Percentiles rank a stretch among this genome's conserved stretches.
These are phyloP conservation scores for Xerocomus amazonicus DNA, from an alignment of 1,284 basidiomycete genomes.

Conservation along the genomic window DNA sequence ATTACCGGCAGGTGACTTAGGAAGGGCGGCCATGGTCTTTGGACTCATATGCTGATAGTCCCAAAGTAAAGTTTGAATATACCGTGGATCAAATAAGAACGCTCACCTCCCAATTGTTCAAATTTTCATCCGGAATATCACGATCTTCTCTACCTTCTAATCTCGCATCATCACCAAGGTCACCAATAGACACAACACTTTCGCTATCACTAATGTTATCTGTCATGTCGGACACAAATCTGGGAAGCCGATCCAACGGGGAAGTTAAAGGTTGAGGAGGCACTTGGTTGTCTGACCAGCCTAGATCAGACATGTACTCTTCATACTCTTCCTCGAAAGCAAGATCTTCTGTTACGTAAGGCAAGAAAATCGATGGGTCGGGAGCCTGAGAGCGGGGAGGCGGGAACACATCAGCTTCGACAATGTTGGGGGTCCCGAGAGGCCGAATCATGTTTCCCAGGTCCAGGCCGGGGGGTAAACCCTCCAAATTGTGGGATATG, in stretches of 20 bases:
- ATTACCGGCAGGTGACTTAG: conserved; percentile 79
- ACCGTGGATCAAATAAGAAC: not conserved
- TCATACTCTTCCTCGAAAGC: conserved; percentile 87
- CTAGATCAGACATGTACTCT: conserved; percentile 79
- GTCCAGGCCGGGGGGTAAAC: conserved; percentile 71
- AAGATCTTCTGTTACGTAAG: conserved; percentile 81
- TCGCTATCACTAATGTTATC: conserved; percentile 87
- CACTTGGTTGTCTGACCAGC: conserved; percentile 59
- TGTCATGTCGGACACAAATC: conserved; percentile 66
- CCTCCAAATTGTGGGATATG: conserved; percentile 75
- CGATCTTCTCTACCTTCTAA: conserved; percentile 62
- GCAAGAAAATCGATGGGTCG: conserved; percentile 79
- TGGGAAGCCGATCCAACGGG: conserved; percentile 75
- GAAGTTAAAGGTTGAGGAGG: conserved; percentile 47
- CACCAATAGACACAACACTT: conserved; percentile 84
- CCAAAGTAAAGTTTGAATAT: not conserved
- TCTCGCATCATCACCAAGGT: conserved; percentile 71
- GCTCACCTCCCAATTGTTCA: conserved; percentile 92
- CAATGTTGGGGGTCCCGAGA: conserved; percentile 69
- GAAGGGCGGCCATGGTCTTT: conserved; percentile 85
- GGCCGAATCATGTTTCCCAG: conserved; percentile 70
- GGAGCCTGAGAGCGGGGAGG: conserved; percentile 78
- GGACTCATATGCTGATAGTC: conserved; percentile 89
- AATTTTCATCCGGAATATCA: conserved; percentile 68
- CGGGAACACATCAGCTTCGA: conserved; percentile 79